phyloP scores from a whole-genome alignment of 164 flowering plant genomes.

The Magnolia changhungtana region DNA sequence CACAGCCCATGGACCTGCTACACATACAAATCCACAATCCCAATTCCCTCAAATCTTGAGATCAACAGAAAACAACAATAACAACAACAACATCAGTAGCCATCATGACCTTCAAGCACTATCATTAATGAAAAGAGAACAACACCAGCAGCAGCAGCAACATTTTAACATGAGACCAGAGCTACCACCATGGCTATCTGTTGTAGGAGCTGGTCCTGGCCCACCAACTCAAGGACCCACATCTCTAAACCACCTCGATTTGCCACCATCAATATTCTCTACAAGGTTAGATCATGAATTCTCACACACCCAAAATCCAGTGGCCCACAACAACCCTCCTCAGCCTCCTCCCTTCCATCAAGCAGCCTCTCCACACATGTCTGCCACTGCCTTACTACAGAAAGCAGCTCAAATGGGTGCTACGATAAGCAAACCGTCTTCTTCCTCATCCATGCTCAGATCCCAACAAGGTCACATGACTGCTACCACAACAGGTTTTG shows the following conservation, averaged over 20 bases:
- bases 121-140: slow-evolving; percentile 54
- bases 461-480: slow-evolving; percentile 52
- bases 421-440: slow-evolving; percentile 39
- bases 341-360: slow-evolving; percentile 20
- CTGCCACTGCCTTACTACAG: slow-evolving; percentile 92
- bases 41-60: slow-evolving; percentile 19
- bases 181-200: slow-evolving; percentile 64
- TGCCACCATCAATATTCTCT: slow-evolving; percentile 31
- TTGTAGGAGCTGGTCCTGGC: slow-evolving; percentile 18
- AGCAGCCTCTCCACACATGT: slow-evolving; percentile 56
- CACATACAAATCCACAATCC: slow-evolving; percentile 22
- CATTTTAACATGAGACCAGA: slow-evolving; percentile 26
- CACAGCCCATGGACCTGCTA: slow-evolving; percentile 9
- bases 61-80: neutral
- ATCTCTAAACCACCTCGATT: slow-evolving; percentile 14
- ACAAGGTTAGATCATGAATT: slow-evolving; percentile 30
- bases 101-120: slow-evolving; percentile 30
- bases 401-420: slow-evolving; percentile 96
- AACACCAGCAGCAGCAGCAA: slow-evolving; percentile 10
- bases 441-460: slow-evolving; percentile 23
- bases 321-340: slow-evolving; percentile 11
- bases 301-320: slow-evolving; percentile 13
- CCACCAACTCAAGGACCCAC: slow-evolving; percentile 8
- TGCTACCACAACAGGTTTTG: slow-evolving; percentile 30
- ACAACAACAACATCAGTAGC: slow-evolving; percentile 9